phyloP scores from a whole-genome alignment of 768 basidiomycete species.

The Boletus tomentosulus region DNA sequence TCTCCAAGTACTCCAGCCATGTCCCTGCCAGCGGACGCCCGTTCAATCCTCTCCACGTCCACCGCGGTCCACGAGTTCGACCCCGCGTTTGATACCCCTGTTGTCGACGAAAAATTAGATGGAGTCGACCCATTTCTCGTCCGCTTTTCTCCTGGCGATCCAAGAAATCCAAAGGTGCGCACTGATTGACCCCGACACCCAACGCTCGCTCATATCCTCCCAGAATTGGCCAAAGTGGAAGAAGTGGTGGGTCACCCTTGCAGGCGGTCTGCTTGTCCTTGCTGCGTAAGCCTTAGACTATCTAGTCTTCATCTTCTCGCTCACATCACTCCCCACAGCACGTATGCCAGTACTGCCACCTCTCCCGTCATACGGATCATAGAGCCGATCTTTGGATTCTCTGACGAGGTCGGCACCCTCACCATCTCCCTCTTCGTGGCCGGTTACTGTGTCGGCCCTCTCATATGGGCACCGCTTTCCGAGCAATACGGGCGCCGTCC shows the following conservation, averaged over 20 bases:
- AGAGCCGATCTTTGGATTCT: conserved; percentile 45
- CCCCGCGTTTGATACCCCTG: conserved; percentile 8
- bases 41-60: conserved; percentile 8
- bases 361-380: conserved; percentile 45
- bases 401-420: conserved; percentile 47
- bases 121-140: conserved; percentile 30
- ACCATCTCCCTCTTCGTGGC: conserved; percentile 60
- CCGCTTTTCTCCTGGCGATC: conserved; percentile 34
- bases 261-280: conserved; percentile 47
- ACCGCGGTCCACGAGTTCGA: conserved; percentile 15
- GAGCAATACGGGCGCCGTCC: conserved; percentile 57
- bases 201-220: neutral
- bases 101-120: conserved; percentile 10
- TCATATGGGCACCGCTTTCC: conserved; percentile 56
- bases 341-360: conserved; percentile 61
- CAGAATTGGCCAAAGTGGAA: conserved; percentile 48
- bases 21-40: conserved; percentile 12
- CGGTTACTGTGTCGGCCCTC: conserved; percentile 65
- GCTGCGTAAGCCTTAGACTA: conserved; percentile 46
- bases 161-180: conserved; percentile 45
- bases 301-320: neutral
- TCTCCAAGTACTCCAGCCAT: conserved; percentile 4
- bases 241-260: conserved; percentile 51
- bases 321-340: conserved; percentile 33
- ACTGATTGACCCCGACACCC: neutral